phyloP scores from a whole-genome alignment of 495 filamentous ascomycete genomes.

The Apiosordaria backusii region DNA sequence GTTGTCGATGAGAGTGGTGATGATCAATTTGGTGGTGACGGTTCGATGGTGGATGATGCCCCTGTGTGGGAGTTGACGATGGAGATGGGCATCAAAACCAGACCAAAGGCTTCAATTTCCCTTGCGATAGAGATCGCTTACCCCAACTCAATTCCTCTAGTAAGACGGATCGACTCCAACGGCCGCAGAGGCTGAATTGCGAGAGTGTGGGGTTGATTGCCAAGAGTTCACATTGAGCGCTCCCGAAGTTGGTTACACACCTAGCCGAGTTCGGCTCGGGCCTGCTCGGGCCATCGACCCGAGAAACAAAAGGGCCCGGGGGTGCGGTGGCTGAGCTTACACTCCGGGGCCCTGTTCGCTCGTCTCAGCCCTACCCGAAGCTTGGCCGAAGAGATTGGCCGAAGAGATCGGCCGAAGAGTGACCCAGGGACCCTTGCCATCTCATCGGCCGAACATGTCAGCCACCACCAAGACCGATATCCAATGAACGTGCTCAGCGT shows the following conservation, averaged over 20 bases:
- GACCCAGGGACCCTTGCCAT: background rate
- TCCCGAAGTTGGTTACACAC: too few species aligned
- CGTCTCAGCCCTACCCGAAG: background rate
- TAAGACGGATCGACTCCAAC: background rate
- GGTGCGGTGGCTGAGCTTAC: background rate
- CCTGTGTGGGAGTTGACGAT: too few species aligned
- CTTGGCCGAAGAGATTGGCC: background rate
- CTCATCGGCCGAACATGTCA: background rate
- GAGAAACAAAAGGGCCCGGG: background rate
- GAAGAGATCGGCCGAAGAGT: background rate
- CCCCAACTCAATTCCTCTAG: background rate
- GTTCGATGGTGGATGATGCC: too few species aligned
- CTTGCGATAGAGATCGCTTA: too few species aligned
- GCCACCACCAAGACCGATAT: background rate
- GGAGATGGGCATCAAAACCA: too few species aligned
- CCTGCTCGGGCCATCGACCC: background rate
- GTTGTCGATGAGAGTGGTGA: background rate
- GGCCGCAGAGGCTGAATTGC: too few species aligned
- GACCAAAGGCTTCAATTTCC: too few species aligned
- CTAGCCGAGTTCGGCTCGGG: background rate
- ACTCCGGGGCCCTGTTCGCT: too few species aligned
- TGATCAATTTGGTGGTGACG: background rate
- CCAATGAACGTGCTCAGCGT: background rate
- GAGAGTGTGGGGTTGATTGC: background rate
- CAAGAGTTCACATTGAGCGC: too few species aligned